Evolutionary conservation across 345 rosid species (phyloP).

Genomic region (Gossypium rotundifolium): DNA sequence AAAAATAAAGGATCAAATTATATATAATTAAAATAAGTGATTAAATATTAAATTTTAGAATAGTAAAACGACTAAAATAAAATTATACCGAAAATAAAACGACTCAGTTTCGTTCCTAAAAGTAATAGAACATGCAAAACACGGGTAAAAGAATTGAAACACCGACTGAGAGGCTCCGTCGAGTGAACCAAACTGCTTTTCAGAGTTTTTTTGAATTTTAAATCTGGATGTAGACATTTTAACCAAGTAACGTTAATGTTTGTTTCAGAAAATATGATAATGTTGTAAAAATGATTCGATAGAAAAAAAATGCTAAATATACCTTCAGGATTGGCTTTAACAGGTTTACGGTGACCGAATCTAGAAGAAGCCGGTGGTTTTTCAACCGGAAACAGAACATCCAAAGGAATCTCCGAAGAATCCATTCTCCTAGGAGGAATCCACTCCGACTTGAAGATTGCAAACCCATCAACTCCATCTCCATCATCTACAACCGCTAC

Average conservation of each 20-base stretch:
- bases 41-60: neutral
- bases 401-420: conserved; percentile 1
- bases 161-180: neutral
- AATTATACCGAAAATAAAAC: neutral
- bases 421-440: conserved; percentile 11
- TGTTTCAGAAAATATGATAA: neutral
- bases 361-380: conserved; percentile 37
- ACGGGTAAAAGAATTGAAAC: neutral
- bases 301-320: neutral
- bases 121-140: neutral
- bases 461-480: conserved; percentile 4
- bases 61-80: neutral
- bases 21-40: neutral
- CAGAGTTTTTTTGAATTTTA: neutral
- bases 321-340: conserved; percentile 21
- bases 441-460: conserved; percentile 2
- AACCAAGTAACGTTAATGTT: neutral
- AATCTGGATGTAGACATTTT: neutral
- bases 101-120: neutral
- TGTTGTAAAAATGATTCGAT: neutral
- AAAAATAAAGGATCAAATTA: too few species aligned
- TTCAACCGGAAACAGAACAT: neutral
- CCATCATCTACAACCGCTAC: conserved; percentile 2
- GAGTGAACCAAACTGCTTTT: neutral
- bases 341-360: conserved; percentile 39